Percentiles rank a stretch among this genome's conserved stretches.
Conservation (phyloP, 2,329 filamentous ascomycete species). For the Cyphellophora attinorum region DNA sequence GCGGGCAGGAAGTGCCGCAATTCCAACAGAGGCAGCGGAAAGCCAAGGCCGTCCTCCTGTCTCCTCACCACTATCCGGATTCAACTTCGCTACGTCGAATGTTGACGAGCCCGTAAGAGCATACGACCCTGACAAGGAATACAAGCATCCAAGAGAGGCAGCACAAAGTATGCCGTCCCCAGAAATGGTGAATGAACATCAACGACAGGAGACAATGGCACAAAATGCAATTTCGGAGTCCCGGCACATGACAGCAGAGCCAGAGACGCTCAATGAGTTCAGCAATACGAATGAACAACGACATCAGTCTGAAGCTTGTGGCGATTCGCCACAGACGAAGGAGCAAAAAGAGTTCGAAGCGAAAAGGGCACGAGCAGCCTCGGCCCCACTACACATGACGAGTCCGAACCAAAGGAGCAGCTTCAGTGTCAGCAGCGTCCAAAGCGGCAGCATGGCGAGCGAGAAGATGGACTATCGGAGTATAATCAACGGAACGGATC, state of each 20-base stretch:
- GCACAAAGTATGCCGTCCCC: slow-evolving; percentile 12
- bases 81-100: slow-evolving; percentile 16
- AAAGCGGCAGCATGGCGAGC: slow-evolving; percentile 15
- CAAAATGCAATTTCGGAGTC: slow-evolving; percentile 3
- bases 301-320: slow-evolving; percentile 11
- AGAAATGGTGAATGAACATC: slow-evolving; percentile 2
- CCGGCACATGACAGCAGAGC: slow-evolving; percentile 2
- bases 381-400: slow-evolving; percentile 11
- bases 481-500: slow-evolving; percentile 16
- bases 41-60: slow-evolving; percentile 4
- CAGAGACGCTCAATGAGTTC: slow-evolving; percentile 5
- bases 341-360: slow-evolving; percentile 11
- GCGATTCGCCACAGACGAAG: slow-evolving; percentile 11
- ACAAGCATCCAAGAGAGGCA: slow-evolving; percentile 7
- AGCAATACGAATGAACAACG: slow-evolving; percentile 9
- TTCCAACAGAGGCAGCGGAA: slow-evolving; percentile 9
- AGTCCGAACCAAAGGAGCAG: slow-evolving; percentile 9
- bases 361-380: slow-evolving; percentile 13
- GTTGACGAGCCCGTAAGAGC: slow-evolving; percentile 14
- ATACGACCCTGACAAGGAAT: slow-evolving; percentile 11
- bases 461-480: slow-evolving; percentile 17
- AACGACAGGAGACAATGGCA: too few species aligned
- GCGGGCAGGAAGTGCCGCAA: slow-evolving; percentile 15
- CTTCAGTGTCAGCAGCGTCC: slow-evolving; percentile 15
- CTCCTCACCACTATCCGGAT: slow-evolving; percentile 8